phyloP scores from a whole-genome alignment of 2,329 filamentous ascomycete genomes.

The Ophiognomonia clavigignenti-juglandacearum region DNA sequence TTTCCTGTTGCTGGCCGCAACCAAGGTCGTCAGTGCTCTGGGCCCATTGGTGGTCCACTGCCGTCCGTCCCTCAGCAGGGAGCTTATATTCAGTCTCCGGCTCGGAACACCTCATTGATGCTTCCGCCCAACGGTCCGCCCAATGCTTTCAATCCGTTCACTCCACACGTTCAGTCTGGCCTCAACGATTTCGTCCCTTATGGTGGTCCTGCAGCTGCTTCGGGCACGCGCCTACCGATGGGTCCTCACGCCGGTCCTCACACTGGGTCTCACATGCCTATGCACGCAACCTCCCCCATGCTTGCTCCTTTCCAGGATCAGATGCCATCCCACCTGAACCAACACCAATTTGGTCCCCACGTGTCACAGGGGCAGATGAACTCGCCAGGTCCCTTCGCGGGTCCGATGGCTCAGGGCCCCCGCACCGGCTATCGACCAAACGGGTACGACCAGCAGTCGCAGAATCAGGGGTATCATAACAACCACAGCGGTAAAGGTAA shows the following conservation, averaged over 20 bases:
- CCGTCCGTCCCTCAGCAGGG: background rate
- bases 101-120: background rate
- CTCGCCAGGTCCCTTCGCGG: background rate
- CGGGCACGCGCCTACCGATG: background rate
- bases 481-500: background rate
- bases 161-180: background rate
- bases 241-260: background rate
- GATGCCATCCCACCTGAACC: constrained; percentile 1
- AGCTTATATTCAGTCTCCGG: background rate
- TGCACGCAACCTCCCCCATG: background rate
- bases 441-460: constrained; percentile 1
- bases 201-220: background rate
- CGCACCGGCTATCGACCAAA: constrained; percentile 7
- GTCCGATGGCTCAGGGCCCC: background rate
- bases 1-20: background rate
- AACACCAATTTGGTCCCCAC: background rate
- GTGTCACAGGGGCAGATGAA: background rate
- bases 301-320: constrained; percentile 2
- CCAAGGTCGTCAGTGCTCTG: background rate
- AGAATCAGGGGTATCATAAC: background rate
- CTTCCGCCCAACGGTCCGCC: background rate
- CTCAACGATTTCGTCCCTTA: background rate
- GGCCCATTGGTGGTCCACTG: background rate
- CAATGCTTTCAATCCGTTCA: background rate
- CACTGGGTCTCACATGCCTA: too few relatives aligned